Percentiles rank a stretch among this genome's conserved stretches.
Conservation (phyloP, 441 rosid species). For the Euphorbia neoarborescens region DNA sequence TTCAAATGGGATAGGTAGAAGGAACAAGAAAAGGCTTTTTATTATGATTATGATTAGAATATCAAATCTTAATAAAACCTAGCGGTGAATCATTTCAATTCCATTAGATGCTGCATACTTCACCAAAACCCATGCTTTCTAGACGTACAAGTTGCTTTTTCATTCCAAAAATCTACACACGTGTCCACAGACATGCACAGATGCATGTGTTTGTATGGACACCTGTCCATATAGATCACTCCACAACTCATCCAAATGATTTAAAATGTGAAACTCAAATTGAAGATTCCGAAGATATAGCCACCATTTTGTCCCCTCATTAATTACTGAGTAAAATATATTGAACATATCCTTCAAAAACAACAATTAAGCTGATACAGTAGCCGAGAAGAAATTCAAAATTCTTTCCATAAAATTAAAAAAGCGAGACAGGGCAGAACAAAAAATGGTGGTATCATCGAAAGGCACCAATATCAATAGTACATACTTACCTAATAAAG, state of each 20-base stretch:
- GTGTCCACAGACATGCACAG: not conserved
- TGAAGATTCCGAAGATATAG: not conserved
- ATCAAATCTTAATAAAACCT: not conserved
- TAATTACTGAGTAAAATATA: not conserved
- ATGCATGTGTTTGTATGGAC: not conserved
- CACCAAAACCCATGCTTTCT: not conserved
- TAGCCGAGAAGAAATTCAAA: not conserved
- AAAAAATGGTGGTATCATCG: not conserved
- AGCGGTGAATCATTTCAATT: not conserved
- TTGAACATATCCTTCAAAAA: not conserved
- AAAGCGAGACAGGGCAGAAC: not conserved
- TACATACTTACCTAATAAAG: constrained; percentile 58
- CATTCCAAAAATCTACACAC: not conserved
- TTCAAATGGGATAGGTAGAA: not conserved
- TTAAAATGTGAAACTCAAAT: not conserved
- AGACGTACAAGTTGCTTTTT: not conserved
- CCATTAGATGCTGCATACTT: not conserved
- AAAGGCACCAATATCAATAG: not conserved
- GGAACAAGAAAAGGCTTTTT: not conserved
- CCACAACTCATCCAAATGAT: not conserved
- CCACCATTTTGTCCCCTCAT: not conserved
- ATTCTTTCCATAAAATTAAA: not conserved
- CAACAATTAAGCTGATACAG: not conserved
- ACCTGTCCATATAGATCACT: not conserved
- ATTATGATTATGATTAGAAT: not conserved